Evolutionary conservation across 23 red algal genomes (phyloP).

Genomic region (Gracilaria caudata): DNA sequence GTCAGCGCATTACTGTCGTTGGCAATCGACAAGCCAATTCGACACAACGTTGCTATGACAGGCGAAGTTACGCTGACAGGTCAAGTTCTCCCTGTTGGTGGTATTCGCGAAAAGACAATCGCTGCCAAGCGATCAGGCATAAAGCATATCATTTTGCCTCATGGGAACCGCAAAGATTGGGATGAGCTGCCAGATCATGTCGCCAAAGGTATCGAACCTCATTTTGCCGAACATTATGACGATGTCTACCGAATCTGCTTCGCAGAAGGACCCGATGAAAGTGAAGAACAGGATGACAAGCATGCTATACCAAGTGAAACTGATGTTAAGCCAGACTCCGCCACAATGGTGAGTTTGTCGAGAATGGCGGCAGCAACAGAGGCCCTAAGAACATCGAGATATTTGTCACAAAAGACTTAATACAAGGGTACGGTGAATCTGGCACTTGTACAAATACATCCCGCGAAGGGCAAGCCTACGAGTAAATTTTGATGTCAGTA

Average conservation of each 20-base stretch:
- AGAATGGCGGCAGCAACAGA: slow-evolving; percentile 5
- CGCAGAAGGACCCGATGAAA: slow-evolving; percentile 19
- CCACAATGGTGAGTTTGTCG: slow-evolving; percentile 8
- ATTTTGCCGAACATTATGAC: slow-evolving; percentile 83
- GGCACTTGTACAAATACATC: slow-evolving; percentile 20
- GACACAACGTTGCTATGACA: slow-evolving; percentile 90
- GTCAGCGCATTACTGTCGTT: slow-evolving; percentile 89
- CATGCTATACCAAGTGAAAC: background rate
- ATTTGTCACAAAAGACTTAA: background rate
- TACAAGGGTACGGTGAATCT: slow-evolving; percentile 10
- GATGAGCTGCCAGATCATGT: slow-evolving; percentile 90
- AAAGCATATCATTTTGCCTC: slow-evolving; percentile 85
- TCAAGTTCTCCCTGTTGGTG: slow-evolving; percentile 88
- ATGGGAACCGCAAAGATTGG: slow-evolving; percentile 89
- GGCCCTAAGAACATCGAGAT: background rate
- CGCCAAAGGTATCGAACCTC: slow-evolving; percentile 66
- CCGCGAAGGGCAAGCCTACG: background rate
- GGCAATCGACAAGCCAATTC: slow-evolving; percentile 64
- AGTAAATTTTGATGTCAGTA: slow-evolving; percentile 43
- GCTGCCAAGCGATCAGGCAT: slow-evolving; percentile 86
- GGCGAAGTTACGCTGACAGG: slow-evolving; percentile 96
- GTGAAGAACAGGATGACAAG: slow-evolving; percentile 5
- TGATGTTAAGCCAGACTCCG: slow-evolving; percentile 27
- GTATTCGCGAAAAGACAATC: slow-evolving; percentile 93
- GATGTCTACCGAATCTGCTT: slow-evolving; percentile 79